Base-by-base conservation (phyloP, 129 eudicot species). In the Helianthus tuberosus region DNA sequence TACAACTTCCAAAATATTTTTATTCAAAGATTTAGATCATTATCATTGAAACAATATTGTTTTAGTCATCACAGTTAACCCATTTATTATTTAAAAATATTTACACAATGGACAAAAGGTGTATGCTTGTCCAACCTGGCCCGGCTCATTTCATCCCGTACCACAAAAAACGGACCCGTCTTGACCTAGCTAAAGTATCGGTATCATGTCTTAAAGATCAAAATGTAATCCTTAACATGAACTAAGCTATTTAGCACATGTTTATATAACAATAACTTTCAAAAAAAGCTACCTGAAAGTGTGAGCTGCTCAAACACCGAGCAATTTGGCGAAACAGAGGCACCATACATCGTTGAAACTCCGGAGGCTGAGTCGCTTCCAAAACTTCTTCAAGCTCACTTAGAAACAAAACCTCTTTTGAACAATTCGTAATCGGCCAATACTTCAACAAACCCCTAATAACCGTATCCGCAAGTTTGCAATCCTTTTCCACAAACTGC, bases 301-400 rank as follows among this genome's bases (percentile, higher is more conserved):
- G 96, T 43, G 91, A 82, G 60, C 96, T 89, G 64, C 86, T 89
- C 74, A 89, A 39, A 58, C 96, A 89, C 17, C 88, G 83, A 49
- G 76, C 88, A 44, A 89, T 82, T 72, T 86, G 91, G 57, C 84
- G 86, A 71, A 89, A 89, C 67, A 89, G 72, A 32, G 91, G 96
- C 51, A 86, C 89, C 92, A 89, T 89, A 58, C 92, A 86, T 47
- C 96, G 79, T 79, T 89, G 92, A 49, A 89, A 89, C 62, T 89
- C 96, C 1, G 92, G 86, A 35, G 84, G 79, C 69, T 86, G 92
- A 59, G 96, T 89, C 49, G 88, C 92, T 80, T 89, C 96, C 54
- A 89, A 58, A 68, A 89, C 96, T 77, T 89, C 96, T 79, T 89
- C 96, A 15, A 89, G 86, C 75, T 86, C 96, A 49, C 89, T 85